Conservation (phyloP, 2,329 filamentous ascomycete species). For the Shiraia bambusicola region DNA sequence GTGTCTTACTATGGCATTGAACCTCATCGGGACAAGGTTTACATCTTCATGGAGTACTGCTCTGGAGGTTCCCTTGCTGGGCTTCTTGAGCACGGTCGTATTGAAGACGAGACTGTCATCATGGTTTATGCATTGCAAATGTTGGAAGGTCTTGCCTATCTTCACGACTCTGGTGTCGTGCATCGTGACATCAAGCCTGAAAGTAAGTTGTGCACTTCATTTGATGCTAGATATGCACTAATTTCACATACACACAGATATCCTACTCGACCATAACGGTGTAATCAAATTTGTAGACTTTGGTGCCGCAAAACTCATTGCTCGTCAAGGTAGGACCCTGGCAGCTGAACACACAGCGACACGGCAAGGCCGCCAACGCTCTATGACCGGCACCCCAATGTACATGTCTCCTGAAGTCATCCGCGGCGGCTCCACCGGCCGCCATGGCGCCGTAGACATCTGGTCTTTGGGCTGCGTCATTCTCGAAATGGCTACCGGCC, state of each 20-base stretch:
- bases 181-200: constrained; percentile 98
- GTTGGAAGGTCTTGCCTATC: constrained; percentile 87
- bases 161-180: constrained; percentile 88
- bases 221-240: constrained; percentile 20
- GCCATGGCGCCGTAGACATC: constrained; percentile 85
- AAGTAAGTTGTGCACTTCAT: constrained; percentile 60
- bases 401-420: constrained; percentile 99
- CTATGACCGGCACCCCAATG: constrained; percentile 98
- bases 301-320: constrained; percentile 94
- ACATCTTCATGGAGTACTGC: constrained; percentile 99
- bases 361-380: constrained; percentile 64
- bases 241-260: constrained; percentile 64
- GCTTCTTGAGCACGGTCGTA: constrained; percentile 89
- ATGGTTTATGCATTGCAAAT: constrained; percentile 96
- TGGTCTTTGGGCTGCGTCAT: constrained; percentile 98
- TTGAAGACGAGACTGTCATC: constrained; percentile 96
- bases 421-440: constrained; percentile 71
- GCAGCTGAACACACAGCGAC: constrained; percentile 62
- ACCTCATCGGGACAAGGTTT: constrained; percentile 97
- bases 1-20: constrained; percentile 98
- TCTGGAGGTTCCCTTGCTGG: constrained; percentile 89
- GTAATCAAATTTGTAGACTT: constrained; percentile 99
- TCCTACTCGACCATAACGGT: constrained; percentile 93
- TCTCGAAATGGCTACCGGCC: constrained; percentile 94
- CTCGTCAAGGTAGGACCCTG: constrained; percentile 86